Evolutionary conservation across 805 yeast species (phyloP).

Genomic region (Komagataella kurtzmanii): DNA sequence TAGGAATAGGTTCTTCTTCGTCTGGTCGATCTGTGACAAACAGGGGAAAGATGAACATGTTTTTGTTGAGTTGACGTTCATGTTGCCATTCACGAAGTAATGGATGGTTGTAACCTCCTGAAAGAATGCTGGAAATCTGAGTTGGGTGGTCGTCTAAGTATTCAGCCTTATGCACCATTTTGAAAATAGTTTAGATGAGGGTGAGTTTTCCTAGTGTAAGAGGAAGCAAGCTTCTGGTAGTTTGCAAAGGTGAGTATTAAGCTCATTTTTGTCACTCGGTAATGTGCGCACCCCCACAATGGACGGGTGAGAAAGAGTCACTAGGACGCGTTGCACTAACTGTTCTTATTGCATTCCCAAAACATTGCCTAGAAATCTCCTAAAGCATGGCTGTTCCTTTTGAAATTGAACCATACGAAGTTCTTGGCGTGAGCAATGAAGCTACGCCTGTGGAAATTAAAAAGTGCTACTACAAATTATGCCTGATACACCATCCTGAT

Average conservation of each 20-base stretch:
- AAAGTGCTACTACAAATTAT: conserved; percentile 50
- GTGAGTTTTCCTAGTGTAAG: background rate
- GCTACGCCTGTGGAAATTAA: conserved; percentile 45
- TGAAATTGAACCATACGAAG: conserved; percentile 51
- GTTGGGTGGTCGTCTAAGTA: conserved; percentile 47
- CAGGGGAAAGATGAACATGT: conserved; percentile 86
- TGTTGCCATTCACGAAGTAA: conserved; percentile 84
- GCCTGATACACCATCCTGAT: conserved; percentile 62
- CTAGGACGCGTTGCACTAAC: background rate
- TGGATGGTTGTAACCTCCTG: conserved; percentile 93
- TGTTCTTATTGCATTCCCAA: background rate
- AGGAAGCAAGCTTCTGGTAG: background rate
- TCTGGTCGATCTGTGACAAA: conserved; percentile 74
- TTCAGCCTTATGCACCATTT: conserved; percentile 57
- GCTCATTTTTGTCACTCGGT: background rate
- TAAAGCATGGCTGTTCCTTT: conserved; percentile 23
- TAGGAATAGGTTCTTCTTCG: conserved; percentile 59
- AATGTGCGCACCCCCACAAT: background rate
- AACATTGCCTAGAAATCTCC: background rate
- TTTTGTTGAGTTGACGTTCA: conserved; percentile 70
- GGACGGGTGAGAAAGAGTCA: background rate
- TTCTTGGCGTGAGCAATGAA: conserved; percentile 24
- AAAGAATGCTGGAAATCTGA: conserved; percentile 60
- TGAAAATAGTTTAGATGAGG: background rate
- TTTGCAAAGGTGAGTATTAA: background rate